phyloP scores from a whole-genome alignment of 2,329 filamentous ascomycete species.

The Monascus ruber region DNA sequence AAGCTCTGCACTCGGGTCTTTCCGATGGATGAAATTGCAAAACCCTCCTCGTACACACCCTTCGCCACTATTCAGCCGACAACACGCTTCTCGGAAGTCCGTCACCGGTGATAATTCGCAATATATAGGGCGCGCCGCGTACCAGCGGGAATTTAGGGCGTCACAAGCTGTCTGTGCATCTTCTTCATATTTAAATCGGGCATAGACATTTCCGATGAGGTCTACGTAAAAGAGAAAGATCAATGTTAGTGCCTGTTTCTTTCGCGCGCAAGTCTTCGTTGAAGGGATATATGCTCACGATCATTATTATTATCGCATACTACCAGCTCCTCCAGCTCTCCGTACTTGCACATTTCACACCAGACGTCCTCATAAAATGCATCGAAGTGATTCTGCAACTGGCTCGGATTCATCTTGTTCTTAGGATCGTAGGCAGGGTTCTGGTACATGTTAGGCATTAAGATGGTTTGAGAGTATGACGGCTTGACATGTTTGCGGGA shows the following conservation, averaged over 20 bases:
- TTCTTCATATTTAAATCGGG: slow-evolving; percentile 99
- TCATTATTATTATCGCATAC: slow-evolving; percentile 99
- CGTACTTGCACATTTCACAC: slow-evolving; percentile 99
- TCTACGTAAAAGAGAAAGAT: slow-evolving; percentile 40
- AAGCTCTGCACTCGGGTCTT: slow-evolving; percentile 81
- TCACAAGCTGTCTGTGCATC: slow-evolving; percentile 88
- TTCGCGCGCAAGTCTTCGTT: too few relatives aligned
- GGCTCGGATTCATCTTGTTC: slow-evolving; percentile 89
- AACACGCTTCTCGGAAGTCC: slow-evolving; percentile 96
- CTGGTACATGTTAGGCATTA: slow-evolving; percentile 97
- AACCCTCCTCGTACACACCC: slow-evolving; percentile 93
- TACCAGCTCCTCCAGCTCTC: slow-evolving; percentile 92
- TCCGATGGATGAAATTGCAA: slow-evolving; percentile 98
- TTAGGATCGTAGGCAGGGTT: slow-evolving; percentile 96
- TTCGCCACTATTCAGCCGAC: slow-evolving; percentile 84
- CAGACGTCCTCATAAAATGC: slow-evolving; percentile 99
- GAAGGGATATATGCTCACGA: slow-evolving; percentile 43
- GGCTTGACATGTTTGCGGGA: slow-evolving; percentile 98
- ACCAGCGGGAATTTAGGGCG: slow-evolving; percentile 88
- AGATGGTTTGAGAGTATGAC: slow-evolving; percentile 92
- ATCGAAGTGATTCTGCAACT: slow-evolving; percentile 98
- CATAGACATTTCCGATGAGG: slow-evolving; percentile 97
- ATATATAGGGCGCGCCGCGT: slow-evolving; percentile 92
- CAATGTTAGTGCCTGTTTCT: neutral
- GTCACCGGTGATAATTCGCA: slow-evolving; percentile 95